Base-by-base conservation (phyloP, 768 basidiomycete species). In the Leucocoprinus leucothites region DNA sequence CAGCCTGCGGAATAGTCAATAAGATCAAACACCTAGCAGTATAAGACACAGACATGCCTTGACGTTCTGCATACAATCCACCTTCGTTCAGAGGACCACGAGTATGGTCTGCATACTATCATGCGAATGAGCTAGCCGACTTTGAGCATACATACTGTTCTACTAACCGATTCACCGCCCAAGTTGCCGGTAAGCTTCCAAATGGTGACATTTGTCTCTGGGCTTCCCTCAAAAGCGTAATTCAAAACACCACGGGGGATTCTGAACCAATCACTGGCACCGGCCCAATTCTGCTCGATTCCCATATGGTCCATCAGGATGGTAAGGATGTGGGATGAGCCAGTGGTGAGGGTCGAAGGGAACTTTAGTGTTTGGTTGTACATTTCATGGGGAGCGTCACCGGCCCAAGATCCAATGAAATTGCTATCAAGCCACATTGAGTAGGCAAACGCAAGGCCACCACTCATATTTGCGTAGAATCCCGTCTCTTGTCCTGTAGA, bases 51-150 rank as follows among this genome's bases (percentile, higher is more conserved):
- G 16, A 26, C 55, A 49, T 19, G 69, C 74, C 80, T 71, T 77
- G 74, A 16, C 83, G 74, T 64, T 85, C 82, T 13, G 70, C 81
- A 53, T 75, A 82, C 1, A 82, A 62, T 1, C 83, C 83, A 8
- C 84, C 84, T 63, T 83, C 82, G 57, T 85, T 84, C 53, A 81
- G 65, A n/a, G 80, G 72, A 4, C 83, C 83, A 16, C 84, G 75
- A 21, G 70, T 67, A 19, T 55, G 71, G 62, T 85, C 82, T 26
- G 66, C 64, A 58, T 77, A 80, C 76, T 80, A 52, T 13, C 43
- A 34, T 31, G 43, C 9, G 34, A 34, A 19, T 53, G 14, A 53
- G 22, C 34, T 16, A 4, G 21, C 7, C 2, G 3, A 2, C 9
- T 25, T 24, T 9, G 8, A 24, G 3, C 2, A 38, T 16, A 11